These are phyloP conservation scores for Exophiala xenobiotica DNA, from an alignment of 2,329 filamentous ascomycete genomes.

Conservation along the genomic window DNA sequence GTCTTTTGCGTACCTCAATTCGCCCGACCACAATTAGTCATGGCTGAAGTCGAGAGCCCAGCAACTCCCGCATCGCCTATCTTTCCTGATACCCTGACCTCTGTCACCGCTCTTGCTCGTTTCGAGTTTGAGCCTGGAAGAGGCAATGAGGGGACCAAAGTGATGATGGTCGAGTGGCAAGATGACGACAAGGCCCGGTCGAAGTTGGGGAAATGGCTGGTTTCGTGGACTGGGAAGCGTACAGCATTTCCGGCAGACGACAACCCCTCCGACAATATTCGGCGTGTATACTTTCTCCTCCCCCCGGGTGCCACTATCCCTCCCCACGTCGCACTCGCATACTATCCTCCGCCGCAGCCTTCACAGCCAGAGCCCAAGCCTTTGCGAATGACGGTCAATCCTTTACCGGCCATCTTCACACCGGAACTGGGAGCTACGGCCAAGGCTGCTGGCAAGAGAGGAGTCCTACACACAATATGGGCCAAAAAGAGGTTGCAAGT, in stretches of 20 bases:
- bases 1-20: neutral
- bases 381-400: slow-evolving; percentile 64
- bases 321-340: slow-evolving; percentile 65
- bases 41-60: slow-evolving; percentile 19
- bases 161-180: slow-evolving; percentile 92
- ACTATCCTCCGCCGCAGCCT: slow-evolving; percentile 47
- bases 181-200: slow-evolving; percentile 54
- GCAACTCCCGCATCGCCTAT: slow-evolving; percentile 24
- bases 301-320: slow-evolving; percentile 71
- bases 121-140: slow-evolving; percentile 81
- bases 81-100: slow-evolving; percentile 29
- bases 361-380: slow-evolving; percentile 26
- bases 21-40: neutral
- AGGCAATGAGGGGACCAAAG: slow-evolving; percentile 81
- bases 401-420: slow-evolving; percentile 82
- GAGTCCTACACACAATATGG: slow-evolving; percentile 87
- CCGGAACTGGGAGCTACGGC: slow-evolving; percentile 68
- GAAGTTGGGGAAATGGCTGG: slow-evolving; percentile 64
- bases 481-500: slow-evolving; percentile 76
- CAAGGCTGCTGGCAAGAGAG: slow-evolving; percentile 68
- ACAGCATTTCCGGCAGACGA: slow-evolving; percentile 68
- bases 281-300: slow-evolving; percentile 77
- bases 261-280: slow-evolving; percentile 51
- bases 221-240: slow-evolving; percentile 80
- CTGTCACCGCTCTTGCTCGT: slow-evolving; percentile 66